Evolutionary conservation across 345 rosid genomes (phyloP), one percentile per base, ranked within the genome.

Genomic region (Abelmoschus esculentus): DNA sequence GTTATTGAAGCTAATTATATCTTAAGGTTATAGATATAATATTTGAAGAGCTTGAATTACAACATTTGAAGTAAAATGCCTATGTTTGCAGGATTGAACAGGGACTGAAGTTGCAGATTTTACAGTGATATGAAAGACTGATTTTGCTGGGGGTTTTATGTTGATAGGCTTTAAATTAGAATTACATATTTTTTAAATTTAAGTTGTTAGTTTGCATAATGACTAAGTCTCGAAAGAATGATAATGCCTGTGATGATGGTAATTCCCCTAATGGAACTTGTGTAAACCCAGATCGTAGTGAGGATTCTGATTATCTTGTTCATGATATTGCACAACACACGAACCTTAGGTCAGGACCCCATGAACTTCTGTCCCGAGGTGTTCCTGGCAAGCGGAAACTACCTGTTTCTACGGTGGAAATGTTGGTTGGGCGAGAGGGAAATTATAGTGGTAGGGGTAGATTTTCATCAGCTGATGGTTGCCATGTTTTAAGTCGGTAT

Each of bases 351-450:
- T 84, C 93, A 8, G 31, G 17, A 7, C 90, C 92, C 22, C 77
- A 81, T 74, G 73, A 68, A 61, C 73, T 49, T 61, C 62, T 85
- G 34, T 56, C 77, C 61, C 69, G 73, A 66, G 52, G 56, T 46
- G 42, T 26, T 1, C 76, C 5, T 19, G 81, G 80, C 2, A 69
- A 72, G 69, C 14, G 44, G 65, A 79, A 67, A 60, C 70, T 73
- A 50, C 83, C 83, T 9, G 88, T 88, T 70, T 81, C 90, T 3
- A 80, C 89, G 0, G 70, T 83, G 54, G 83, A 82, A 67, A 84
- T 88, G 90, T 77, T 88, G 87, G 83, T 69, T 52, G 88, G 87
- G 32, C 78, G 93, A 70, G 93, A 88, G 73, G 74, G 81, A 55
- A 88, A 88, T 64, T 86, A 65, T 61, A 72, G 87, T 0, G 88